A percentile compares a stretch with the other conserved stretches of the same genome.
Conservation (phyloP, 1,284 basidiomycete genomes). For the Melanopsichium pennsylvanicum region DNA sequence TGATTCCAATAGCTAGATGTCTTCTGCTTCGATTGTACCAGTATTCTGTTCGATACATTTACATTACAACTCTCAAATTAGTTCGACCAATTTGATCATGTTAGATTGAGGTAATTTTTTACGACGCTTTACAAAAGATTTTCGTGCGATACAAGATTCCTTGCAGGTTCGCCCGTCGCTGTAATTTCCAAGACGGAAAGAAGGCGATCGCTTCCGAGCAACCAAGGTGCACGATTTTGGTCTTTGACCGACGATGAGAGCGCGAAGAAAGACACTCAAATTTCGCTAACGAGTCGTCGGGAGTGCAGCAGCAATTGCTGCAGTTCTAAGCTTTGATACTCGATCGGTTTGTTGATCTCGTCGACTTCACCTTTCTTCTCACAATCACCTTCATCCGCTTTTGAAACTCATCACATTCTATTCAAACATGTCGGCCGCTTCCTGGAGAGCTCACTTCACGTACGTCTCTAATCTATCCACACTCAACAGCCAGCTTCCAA, state of each 20-base stretch:
- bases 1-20: neutral
- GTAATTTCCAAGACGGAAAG: neutral
- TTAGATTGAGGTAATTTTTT: neutral
- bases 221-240: slow-evolving; percentile 2
- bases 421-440: slow-evolving; percentile 55
- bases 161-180: slow-evolving; percentile 24
- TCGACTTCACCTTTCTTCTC: slow-evolving; percentile 8
- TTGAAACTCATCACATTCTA: slow-evolving; percentile 5
- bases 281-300: no score
- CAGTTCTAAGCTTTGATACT: no score
- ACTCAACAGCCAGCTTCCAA: no score
- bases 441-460: slow-evolving; percentile 63
- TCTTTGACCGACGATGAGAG: neutral
- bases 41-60: no score
- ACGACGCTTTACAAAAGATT: no score
- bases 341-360: slow-evolving; percentile 14
- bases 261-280: slow-evolving; percentile 7
- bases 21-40: neutral
- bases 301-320: slow-evolving; percentile 5
- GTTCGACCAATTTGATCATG: neutral
- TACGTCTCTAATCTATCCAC: slow-evolving; percentile 29
- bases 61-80: no score
- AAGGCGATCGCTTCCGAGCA: slow-evolving; percentile 30
- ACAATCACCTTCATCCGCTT: slow-evolving; percentile 4
- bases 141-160: slow-evolving; percentile 11